A percentile compares a stretch with the other conserved stretches of the same genome.
These are phyloP conservation scores for Aureobasidium sp. DNA, from an alignment of 2,329 filamentous ascomycete species.

Conservation along the genomic window DNA sequence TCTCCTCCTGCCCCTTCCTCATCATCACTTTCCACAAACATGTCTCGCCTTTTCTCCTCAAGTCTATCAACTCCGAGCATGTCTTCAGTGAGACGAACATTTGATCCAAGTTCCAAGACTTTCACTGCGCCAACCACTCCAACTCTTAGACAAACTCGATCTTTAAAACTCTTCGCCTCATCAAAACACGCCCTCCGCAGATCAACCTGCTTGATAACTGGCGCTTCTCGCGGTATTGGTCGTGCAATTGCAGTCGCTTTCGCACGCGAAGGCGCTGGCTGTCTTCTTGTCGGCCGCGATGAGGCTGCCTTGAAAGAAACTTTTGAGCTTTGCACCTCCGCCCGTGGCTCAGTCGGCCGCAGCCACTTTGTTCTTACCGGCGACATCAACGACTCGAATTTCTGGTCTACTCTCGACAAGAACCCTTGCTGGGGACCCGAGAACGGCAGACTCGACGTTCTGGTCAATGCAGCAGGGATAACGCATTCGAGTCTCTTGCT, in stretches of 20 bases:
- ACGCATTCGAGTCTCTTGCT: constrained; percentile 58
- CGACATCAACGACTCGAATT: constrained; percentile 12
- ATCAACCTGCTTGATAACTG: constrained; percentile 36
- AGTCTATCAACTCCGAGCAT: neutral
- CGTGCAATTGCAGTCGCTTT: constrained; percentile 41
- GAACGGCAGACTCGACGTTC: constrained; percentile 39
- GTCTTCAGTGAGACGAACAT: neutral
- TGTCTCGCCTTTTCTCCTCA: neutral
- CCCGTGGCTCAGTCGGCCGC: neutral
- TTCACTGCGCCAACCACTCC: neutral
- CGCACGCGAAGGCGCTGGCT: constrained; percentile 36
- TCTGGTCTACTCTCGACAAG: constrained; percentile 13
- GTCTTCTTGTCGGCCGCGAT: constrained; percentile 15
- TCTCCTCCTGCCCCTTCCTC: neutral
- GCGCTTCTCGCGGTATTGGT: constrained; percentile 44
- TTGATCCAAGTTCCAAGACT: no score
- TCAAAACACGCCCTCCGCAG: constrained; percentile 14
- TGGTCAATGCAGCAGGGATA: constrained; percentile 75
- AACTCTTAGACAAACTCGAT: neutral
- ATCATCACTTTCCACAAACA: neutral
- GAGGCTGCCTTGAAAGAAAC: constrained; percentile 5
- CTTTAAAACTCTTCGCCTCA: neutral
- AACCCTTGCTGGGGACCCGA: neutral
- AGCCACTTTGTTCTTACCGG: constrained; percentile 1
- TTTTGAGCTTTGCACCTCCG: neutral